A percentile compares a stretch with the other conserved stretches of the same genome.
Evolutionary conservation across 2,329 filamentous ascomycete genomes (phyloP).

Genomic region (Stagonosporopsis cucurbitacearum): DNA sequence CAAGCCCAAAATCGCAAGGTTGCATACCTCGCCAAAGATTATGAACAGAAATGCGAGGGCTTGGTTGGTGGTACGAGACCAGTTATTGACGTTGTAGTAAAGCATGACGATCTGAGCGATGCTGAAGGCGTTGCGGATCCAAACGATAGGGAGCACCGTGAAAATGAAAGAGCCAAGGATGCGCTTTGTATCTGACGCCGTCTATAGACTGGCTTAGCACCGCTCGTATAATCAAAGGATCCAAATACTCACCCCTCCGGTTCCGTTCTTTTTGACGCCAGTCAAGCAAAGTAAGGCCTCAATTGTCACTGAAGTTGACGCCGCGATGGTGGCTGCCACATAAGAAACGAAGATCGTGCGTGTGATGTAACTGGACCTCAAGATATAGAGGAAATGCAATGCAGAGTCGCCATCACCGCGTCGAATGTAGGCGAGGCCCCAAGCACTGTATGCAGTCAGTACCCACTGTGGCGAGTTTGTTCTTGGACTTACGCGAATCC

Average conservation of each 20-base stretch:
- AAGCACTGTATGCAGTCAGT: conserved; percentile 12
- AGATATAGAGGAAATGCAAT: conserved; percentile 15
- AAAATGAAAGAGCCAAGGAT: conserved; percentile 22
- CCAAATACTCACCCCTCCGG: conserved; percentile 18
- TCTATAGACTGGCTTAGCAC: neutral
- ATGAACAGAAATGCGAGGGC: conserved; percentile 31
- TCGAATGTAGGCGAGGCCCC: conserved; percentile 16
- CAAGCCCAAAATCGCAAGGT: conserved; percentile 21
- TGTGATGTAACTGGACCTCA: conserved; percentile 11
- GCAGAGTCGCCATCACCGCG: conserved; percentile 14
- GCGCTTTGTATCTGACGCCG: conserved; percentile 8
- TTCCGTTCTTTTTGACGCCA: conserved; percentile 23
- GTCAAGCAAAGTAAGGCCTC: conserved; percentile 23
- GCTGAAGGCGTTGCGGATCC: conserved; percentile 25
- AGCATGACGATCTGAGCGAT: conserved; percentile 25
- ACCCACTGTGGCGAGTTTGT: neutral
- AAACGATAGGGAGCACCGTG: conserved; percentile 23
- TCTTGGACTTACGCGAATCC: conserved; percentile 18
- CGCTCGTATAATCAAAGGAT: neutral
- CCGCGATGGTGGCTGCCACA: conserved; percentile 16
- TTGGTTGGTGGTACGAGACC: conserved; percentile 27
- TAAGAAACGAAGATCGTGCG: conserved; percentile 22
- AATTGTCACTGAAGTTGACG: conserved; percentile 19
- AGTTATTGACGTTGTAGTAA: conserved; percentile 20
- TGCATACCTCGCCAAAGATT: conserved; percentile 25